phyloP scores from a whole-genome alignment of 2,329 filamentous ascomycete genomes.

The Bertia moriformis region DNA sequence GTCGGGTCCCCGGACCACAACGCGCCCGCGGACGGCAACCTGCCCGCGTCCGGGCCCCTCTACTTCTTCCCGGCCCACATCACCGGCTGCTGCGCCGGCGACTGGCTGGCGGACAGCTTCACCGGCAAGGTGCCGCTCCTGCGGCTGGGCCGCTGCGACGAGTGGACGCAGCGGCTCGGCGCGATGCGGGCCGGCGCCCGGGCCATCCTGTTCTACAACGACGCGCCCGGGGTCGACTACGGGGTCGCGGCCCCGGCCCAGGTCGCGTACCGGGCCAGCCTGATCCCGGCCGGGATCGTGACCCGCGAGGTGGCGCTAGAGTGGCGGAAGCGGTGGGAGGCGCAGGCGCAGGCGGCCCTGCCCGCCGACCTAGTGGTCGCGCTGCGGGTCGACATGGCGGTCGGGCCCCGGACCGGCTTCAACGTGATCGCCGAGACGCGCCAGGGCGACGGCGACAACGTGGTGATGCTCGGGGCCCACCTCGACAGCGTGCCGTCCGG shows the following conservation, averaged over 20 bases:
- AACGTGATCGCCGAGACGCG: slow-evolving; percentile 27
- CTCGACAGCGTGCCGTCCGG: slow-evolving; percentile 23
- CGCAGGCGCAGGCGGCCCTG: slow-evolving; percentile 12
- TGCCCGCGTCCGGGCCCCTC: slow-evolving; percentile 18
- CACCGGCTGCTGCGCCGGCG: slow-evolving; percentile 23
- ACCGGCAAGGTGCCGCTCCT: slow-evolving; percentile 27
- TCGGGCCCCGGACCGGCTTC: slow-evolving; percentile 20
- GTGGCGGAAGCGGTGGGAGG: not conserved
- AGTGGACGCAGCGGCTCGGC: slow-evolving; percentile 27
- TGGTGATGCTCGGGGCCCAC: slow-evolving; percentile 25
- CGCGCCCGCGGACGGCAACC: slow-evolving; percentile 19
- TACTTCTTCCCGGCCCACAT: slow-evolving; percentile 19
- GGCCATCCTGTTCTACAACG: slow-evolving; percentile 48
- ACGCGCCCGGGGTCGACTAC: slow-evolving; percentile 24
- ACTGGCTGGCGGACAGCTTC: slow-evolving; percentile 27
- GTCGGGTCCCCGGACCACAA: slow-evolving; percentile 5
- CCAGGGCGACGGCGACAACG: slow-evolving; percentile 23
- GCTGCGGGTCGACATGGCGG: slow-evolving; percentile 19
- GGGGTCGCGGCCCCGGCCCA: slow-evolving; percentile 36
- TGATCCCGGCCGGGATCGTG: slow-evolving; percentile 21
- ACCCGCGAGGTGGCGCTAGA: slow-evolving; percentile 3
- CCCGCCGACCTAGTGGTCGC: slow-evolving; percentile 17
- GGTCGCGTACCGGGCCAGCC: slow-evolving; percentile 17
- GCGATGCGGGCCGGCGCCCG: slow-evolving; percentile 23
- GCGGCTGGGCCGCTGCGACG: slow-evolving; percentile 26